Base-by-base conservation (phyloP, 352 stramenopile genomes). In the Phytophthora foliorum region DNA sequence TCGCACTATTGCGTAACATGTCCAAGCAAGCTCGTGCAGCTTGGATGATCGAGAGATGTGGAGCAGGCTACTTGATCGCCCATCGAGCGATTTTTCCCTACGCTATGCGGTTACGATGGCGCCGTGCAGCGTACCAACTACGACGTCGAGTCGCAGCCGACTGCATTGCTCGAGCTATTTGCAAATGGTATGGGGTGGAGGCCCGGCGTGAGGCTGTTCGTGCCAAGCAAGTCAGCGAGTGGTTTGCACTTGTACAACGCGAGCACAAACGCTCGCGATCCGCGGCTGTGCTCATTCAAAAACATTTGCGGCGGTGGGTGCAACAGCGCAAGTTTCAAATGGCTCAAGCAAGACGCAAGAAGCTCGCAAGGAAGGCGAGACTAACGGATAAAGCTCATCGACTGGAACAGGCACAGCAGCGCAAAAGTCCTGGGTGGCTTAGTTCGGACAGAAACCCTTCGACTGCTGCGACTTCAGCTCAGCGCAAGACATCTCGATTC, bases 51-150 rank as follows among this genome's bases (percentile, higher is more conserved):
- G 77, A 82, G 24, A 75, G 74, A 13, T 71, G 67, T 4, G 83
- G 81, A 16, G 83, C 83, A n/a, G 67, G 58, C 3, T 86, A 80
- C 34, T 14, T 90, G 16, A 89, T 91, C n/a, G 68, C 62, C n/a
- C 68, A 51, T 10, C 39, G 34, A 10, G 69, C 60, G 1, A 56
- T 90, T 49, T 88, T 86, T 27, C 81, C 80, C 1, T 82, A 78
- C 48, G 63, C 77, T 14, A 46, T 89, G 24, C 67, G 75, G 5
- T 34, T 72, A 21, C 62, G 72, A 13, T 86, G 82, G 31, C 60
- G 70, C 0, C 44, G 32, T n/a, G 27, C 86, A 8, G 24, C 68
- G 6, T 27, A 22, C 4, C 67, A 75, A 6, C 49, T 81, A 19
- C 70, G 60, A 22, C 66, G 63, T 31, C 74, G 60, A 36, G 25